A percentile compares a stretch with the other conserved stretches of the same genome.
Conservation (phyloP, 768 basidiomycete species). For the Rhodotorula babjevae region DNA sequence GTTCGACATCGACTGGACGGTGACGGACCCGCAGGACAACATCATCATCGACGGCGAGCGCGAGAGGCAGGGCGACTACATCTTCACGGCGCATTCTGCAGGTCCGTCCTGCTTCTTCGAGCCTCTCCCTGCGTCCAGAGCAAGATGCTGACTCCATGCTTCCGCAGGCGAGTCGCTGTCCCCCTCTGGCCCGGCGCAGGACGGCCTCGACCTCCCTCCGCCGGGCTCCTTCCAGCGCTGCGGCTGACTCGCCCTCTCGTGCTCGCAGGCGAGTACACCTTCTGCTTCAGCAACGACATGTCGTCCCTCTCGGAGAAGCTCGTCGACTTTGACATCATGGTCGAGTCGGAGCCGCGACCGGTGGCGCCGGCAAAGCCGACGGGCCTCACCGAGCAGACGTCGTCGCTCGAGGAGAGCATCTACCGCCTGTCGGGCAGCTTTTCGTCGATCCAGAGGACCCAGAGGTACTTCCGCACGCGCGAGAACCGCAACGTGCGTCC, state of each 20-base stretch:
- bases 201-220: too few relatives aligned
- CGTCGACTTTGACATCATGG: slow-evolving; percentile 94
- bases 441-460: slow-evolving; percentile 81
- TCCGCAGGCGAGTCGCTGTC: neutral
- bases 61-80: slow-evolving; percentile 94
- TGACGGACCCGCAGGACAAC: slow-evolving; percentile 85
- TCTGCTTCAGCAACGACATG: slow-evolving; percentile 99
- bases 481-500: slow-evolving; percentile 36
- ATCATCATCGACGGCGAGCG: slow-evolving; percentile 78
- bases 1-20: slow-evolving; percentile 90
- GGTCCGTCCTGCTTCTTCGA: slow-evolving; percentile 27
- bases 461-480: slow-evolving; percentile 62
- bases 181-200: too few relatives aligned
- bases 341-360: slow-evolving; percentile 86
- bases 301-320: slow-evolving; percentile 89
- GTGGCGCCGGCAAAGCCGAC: slow-evolving; percentile 82
- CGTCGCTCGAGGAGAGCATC: slow-evolving; percentile 87
- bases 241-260: too few relatives aligned
- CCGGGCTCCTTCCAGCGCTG: too few relatives aligned
- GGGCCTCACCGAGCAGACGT: slow-evolving; percentile 87
- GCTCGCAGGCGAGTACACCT: slow-evolving; percentile 55
- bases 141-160: neutral
- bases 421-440: slow-evolving; percentile 83
- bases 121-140: too few relatives aligned
- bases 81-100: slow-evolving; percentile 77